Conservation (phyloP, 805 yeast species). For the Cyberlindnera amylophila region DNA sequence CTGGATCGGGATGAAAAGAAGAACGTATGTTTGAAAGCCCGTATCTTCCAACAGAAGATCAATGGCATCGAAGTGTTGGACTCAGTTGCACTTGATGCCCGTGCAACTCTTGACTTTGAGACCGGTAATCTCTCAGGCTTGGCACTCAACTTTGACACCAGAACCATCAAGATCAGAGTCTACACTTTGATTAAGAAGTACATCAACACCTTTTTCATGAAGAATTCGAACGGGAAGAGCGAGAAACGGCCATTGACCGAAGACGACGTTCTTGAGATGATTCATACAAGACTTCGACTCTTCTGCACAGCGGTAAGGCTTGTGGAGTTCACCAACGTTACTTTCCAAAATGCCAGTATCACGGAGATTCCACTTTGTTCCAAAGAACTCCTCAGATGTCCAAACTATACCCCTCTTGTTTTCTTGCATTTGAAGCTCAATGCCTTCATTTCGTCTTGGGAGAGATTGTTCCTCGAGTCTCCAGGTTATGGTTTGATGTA, state of each 20-base stretch:
- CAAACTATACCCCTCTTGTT: slow-evolving; percentile 22
- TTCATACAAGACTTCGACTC: slow-evolving; percentile 12
- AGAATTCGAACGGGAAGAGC: background rate
- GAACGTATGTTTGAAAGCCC: slow-evolving; percentile 12
- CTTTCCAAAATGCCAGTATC: slow-evolving; percentile 19
- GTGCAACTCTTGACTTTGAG: slow-evolving; percentile 16
- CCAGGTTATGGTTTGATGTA: slow-evolving; percentile 47
- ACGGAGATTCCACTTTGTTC: slow-evolving; percentile 23
- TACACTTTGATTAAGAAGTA: slow-evolving; percentile 12
- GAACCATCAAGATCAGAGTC: slow-evolving; percentile 18
- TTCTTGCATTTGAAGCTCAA: slow-evolving; percentile 20
- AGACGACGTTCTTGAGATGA: slow-evolving; percentile 10
- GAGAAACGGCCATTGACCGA: slow-evolving; percentile 4
- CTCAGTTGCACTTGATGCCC: slow-evolving; percentile 17
- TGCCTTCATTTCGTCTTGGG: slow-evolving; percentile 24
- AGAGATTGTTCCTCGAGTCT: slow-evolving; percentile 30
- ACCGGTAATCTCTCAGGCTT: slow-evolving; percentile 21
- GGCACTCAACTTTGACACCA: slow-evolving; percentile 16
- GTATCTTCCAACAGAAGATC: slow-evolving; percentile 18
- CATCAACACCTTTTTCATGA: background rate
- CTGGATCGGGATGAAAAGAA: slow-evolving; percentile 8
- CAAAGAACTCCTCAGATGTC: slow-evolving; percentile 17
- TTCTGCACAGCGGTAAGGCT: slow-evolving; percentile 16
- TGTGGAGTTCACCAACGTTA: slow-evolving; percentile 16
- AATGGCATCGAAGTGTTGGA: slow-evolving; percentile 21